Evolutionary conservation across 1,139 yeast genomes (phyloP), one percentile per base, ranked within the genome.

Genomic region (Sugiyamaella neomexicana): DNA sequence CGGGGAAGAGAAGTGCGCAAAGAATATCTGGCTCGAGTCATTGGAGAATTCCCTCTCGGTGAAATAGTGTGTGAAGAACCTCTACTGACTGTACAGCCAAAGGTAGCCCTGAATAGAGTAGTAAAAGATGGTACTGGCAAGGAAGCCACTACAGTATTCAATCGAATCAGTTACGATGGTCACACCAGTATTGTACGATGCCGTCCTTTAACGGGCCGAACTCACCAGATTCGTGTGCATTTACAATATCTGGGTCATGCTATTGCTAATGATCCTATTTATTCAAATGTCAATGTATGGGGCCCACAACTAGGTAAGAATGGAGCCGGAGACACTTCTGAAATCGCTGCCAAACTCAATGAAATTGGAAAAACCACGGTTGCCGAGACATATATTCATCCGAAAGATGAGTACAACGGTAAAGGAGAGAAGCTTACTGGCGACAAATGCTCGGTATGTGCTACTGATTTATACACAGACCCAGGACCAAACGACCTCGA

Each of bases 141-240:
- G 68, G 83, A 81, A 32, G 72, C 77, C 51, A 67, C 63, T 34
- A 75, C 79, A 2, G 69, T 71, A 12, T 86, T 85, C 66, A 73
- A 72, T 49, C 70, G 89, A 36, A 70, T 87, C 1, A 77, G 84
- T 1, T 85, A 78, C 64, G 89, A 86, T 64, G 82, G 85, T 1
- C 68, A 67, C 5, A 73, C 85, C 1, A 81, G 96, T 55, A 76
- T 93, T 37, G 97, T 93, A 2, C 78, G 83, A 56, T 91, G 98
- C 68, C 79, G 75, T 58, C 99, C 99, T 0, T 71, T 80, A 16
- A 91, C 99, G 0, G 99, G 99, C 0, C 77, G 99, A 64, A 89
- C 98, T 0, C 99, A 93, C 68, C 99, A 93, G 67, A 89, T 93
- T 50, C 74, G 99, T 53, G 96, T 93, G 0, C 99, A 93, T 72